Evolutionary conservation across 257 asterid species (phyloP).

Genomic region (Fraxinus americana): DNA sequence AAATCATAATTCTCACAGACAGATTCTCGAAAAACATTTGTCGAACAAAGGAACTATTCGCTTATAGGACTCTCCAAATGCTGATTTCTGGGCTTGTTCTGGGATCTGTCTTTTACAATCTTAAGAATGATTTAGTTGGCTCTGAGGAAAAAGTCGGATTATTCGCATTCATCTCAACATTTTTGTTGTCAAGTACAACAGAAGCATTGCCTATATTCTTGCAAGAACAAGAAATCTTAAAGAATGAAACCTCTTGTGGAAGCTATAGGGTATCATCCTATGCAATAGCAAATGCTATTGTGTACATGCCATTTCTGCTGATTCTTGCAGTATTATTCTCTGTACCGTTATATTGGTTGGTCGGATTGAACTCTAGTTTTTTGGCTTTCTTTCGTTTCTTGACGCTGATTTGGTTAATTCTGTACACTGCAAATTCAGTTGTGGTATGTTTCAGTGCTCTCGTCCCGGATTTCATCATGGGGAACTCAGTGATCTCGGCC

Average conservation of each 20-base stretch:
- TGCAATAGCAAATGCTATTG: constrained; percentile 75
- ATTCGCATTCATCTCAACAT: constrained; percentile 80
- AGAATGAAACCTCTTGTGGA: constrained; percentile 83
- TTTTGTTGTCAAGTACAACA: constrained; percentile 71
- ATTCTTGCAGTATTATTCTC: constrained; percentile 65
- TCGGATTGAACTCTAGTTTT: constrained; percentile 57
- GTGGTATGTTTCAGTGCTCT: constrained; percentile 88
- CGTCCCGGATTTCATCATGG: constrained; percentile 77
- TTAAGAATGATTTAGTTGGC: constrained; percentile 52
- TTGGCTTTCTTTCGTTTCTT: constrained; percentile 62
- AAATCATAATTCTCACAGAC: constrained; percentile 62
- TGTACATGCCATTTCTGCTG: constrained; percentile 77
- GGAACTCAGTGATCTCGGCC: constrained; percentile 36
- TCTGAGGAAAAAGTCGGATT: constrained; percentile 76
- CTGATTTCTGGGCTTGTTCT: constrained; percentile 68
- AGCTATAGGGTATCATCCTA: constrained; percentile 87
- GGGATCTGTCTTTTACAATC: constrained; percentile 78
- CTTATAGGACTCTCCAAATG: constrained; percentile 74
- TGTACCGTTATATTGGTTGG: constrained; percentile 77
- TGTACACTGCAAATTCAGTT: constrained; percentile 87
- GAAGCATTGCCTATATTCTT: constrained; percentile 91
- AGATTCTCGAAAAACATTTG: constrained; percentile 79
- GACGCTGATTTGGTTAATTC: constrained; percentile 72
- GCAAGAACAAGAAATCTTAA: constrained; percentile 81
- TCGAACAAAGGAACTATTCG: constrained; percentile 78